Conservation (phyloP, 495 filamentous ascomycete species). For the Chaetomium tenue region DNA sequence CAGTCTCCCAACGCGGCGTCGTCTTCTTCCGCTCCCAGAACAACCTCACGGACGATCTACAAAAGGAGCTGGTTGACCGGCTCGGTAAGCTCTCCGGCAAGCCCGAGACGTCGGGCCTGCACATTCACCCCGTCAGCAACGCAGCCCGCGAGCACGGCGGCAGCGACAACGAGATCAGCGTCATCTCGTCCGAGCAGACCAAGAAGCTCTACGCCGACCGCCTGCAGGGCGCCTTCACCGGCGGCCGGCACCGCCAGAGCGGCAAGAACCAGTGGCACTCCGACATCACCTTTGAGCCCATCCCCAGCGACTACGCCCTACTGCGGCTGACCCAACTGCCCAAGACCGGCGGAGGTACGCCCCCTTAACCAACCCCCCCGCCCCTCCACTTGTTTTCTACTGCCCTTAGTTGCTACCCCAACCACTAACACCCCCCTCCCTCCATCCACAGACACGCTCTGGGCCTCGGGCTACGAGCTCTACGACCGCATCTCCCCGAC, state of each 20-base stretch:
- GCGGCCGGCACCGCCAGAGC: constrained; percentile 38
- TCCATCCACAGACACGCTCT: constrained; percentile 59
- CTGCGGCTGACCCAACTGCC: constrained; percentile 63
- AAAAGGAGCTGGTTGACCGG: constrained; percentile 65
- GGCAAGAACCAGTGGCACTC: constrained; percentile 59
- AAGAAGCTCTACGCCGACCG: constrained; percentile 56
- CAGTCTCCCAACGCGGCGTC: constrained; percentile 77
- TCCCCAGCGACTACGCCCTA: constrained; percentile 64
- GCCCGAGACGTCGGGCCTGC: constrained; percentile 62
- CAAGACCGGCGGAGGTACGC: constrained; percentile 65
- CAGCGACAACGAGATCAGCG: constrained; percentile 69
- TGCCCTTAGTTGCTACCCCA: too few species aligned
- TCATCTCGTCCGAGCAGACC: constrained; percentile 60
- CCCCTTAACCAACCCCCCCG: background rate
- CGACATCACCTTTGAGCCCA: constrained; percentile 67
- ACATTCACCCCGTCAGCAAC: constrained; percentile 73
- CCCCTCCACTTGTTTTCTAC: too few species aligned
- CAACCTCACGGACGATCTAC: constrained; percentile 59
- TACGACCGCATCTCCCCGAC: constrained; percentile 71
- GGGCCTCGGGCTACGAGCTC: constrained; percentile 74
- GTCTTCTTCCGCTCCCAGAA: constrained; percentile 81
- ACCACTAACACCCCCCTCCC: background rate
- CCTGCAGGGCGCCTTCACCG: constrained; percentile 20
- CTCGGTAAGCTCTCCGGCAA: constrained; percentile 67
- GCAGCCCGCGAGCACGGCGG: constrained; percentile 55